These are phyloP conservation scores for Artemisia tridentata DNA, from an alignment of 129 eudicot genomes.

Conservation along the genomic window DNA sequence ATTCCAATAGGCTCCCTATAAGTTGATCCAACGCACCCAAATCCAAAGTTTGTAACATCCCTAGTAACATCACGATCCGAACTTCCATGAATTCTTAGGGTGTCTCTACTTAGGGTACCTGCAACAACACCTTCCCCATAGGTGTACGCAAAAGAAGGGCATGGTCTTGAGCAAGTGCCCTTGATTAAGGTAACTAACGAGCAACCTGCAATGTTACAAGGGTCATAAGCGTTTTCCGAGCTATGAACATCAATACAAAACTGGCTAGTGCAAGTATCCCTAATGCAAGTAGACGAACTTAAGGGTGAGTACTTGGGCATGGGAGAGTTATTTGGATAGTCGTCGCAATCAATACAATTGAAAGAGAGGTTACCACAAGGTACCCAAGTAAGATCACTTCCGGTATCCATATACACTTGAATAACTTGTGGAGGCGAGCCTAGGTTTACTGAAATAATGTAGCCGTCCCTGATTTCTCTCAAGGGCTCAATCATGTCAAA, in stretches of 20 bases:
- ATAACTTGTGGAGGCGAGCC: slow-evolving; percentile 71
- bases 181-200: slow-evolving; percentile 52
- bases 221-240: slow-evolving; percentile 58
- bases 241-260: slow-evolving; percentile 61
- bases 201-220: slow-evolving; percentile 64
- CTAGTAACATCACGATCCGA: slow-evolving; percentile 21
- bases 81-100: slow-evolving; percentile 51
- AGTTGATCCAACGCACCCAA: slow-evolving; percentile 62
- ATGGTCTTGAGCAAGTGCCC: slow-evolving; percentile 58
- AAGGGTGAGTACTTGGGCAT: slow-evolving; percentile 56
- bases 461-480: slow-evolving; percentile 70
- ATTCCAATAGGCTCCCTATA: slow-evolving; percentile 81
- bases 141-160: slow-evolving; percentile 80
- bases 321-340: slow-evolving; percentile 40
- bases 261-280: slow-evolving; percentile 60
- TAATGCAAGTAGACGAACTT: slow-evolving; percentile 43
- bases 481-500: slow-evolving; percentile 62
- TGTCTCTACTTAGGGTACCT: slow-evolving; percentile 61
- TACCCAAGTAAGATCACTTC: slow-evolving; percentile 82
- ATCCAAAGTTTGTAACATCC: slow-evolving; percentile 47
- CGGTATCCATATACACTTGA: slow-evolving; percentile 71
- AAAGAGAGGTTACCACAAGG: slow-evolving; percentile 72
- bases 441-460: slow-evolving; percentile 55
- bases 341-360: slow-evolving; percentile 61
- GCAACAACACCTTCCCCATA: slow-evolving; percentile 67